Conservation (phyloP, 495 filamentous ascomycete species). For the Neurospora sp. region DNA sequence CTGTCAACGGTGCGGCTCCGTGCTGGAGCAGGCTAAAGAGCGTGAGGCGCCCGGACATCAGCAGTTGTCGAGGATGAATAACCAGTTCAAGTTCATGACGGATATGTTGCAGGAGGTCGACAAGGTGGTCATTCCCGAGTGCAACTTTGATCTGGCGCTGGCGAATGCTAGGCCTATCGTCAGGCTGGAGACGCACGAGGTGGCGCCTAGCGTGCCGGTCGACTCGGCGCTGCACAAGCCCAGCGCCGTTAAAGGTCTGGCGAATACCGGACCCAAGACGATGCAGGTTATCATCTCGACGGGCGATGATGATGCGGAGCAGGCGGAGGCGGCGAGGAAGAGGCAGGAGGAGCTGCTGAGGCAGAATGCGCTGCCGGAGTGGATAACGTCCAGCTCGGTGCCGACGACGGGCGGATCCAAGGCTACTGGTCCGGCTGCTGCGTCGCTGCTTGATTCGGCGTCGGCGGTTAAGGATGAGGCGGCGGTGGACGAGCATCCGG, state of each 20-base stretch:
- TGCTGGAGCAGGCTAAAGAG: constrained; percentile 59
- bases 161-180: constrained; percentile 48
- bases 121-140: constrained; percentile 66
- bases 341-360: constrained; percentile 64
- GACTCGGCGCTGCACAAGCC: constrained; percentile 38
- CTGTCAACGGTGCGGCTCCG: constrained; percentile 69
- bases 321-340: constrained; percentile 53
- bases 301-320: constrained; percentile 62
- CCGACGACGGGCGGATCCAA: constrained; percentile 17
- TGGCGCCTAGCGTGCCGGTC: constrained; percentile 43
- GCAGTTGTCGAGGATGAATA: constrained; percentile 75
- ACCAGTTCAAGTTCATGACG: constrained; percentile 75
- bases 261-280: constrained; percentile 55
- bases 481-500: constrained; percentile 32
- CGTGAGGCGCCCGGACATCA: constrained; percentile 65
- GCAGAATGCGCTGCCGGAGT: constrained; percentile 79
- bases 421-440: constrained; percentile 14
- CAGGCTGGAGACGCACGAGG: constrained; percentile 50
- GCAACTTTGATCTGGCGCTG: constrained; percentile 74
- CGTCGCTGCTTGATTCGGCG: constrained; percentile 5
- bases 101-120: constrained; percentile 83
- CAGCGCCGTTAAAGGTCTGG: constrained; percentile 59
- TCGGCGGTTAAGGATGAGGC: constrained; percentile 1
- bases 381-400: constrained; percentile 85
- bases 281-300: constrained; percentile 74